Percentiles rank a stretch among this genome's conserved stretches.
These are phyloP conservation scores for Capsicum baccatum DNA, from an alignment of 257 asterid genomes.

Conservation along the genomic window DNA sequence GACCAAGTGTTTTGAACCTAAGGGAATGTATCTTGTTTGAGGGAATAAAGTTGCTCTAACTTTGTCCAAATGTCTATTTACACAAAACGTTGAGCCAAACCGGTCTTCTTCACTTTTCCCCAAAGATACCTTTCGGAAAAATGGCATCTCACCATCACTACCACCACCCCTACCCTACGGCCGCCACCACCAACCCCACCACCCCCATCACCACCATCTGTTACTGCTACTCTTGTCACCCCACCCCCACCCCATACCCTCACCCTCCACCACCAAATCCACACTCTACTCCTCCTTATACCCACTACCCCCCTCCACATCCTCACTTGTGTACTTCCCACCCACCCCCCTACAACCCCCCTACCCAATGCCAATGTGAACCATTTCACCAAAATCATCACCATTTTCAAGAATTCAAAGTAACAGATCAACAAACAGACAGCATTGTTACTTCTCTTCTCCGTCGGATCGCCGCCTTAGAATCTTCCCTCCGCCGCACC, in stretches of 20 bases:
- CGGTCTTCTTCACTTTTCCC: conserved; percentile 13
- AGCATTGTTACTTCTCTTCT: conserved; percentile 63
- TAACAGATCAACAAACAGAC: conserved; percentile 30
- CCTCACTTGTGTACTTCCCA: conserved; percentile 37
- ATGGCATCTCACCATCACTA: conserved; percentile 67
- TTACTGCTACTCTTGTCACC: conserved; percentile 37
- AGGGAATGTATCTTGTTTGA: no score
- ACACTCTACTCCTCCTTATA: conserved; percentile 37
- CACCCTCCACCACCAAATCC: conserved; percentile 48
- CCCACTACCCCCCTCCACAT: conserved; percentile 41
- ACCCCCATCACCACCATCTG: conserved; percentile 38
- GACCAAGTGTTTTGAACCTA: no score
- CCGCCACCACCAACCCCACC: conserved; percentile 38
- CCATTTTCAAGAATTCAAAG: conserved; percentile 36
- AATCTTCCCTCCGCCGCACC: conserved; percentile 60
- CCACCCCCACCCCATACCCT: conserved; percentile 36
- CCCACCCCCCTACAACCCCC: conserved; percentile 2
- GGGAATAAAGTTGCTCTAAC: neutral
- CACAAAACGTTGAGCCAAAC: neutral
- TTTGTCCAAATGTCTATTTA: neutral
- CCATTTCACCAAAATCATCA: conserved; percentile 31
- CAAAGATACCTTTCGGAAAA: conserved; percentile 36
- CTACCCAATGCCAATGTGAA: conserved; percentile 30
- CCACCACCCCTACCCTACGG: conserved; percentile 38
- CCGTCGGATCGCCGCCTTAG: conserved; percentile 76